These are phyloP conservation scores for Erythrobasidium yunnanense DNA, from an alignment of 768 basidiomycete genomes.

Conservation along the genomic window DNA sequence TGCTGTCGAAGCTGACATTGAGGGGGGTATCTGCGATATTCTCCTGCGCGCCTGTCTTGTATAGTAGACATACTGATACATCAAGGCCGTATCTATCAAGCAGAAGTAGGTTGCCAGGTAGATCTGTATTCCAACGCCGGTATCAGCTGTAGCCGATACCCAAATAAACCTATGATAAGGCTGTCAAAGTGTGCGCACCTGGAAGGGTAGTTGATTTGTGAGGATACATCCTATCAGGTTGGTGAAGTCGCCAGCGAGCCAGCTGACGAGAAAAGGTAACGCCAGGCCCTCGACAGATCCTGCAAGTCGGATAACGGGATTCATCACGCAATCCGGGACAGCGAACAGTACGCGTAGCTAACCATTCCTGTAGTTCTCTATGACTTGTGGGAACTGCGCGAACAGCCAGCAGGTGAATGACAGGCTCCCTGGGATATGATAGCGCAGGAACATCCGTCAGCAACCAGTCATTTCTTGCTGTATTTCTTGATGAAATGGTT, in stretches of 20 bases:
- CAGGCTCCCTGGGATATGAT: conserved; percentile 16
- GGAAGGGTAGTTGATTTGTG: conserved; percentile 87
- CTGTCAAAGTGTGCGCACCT: conserved; percentile 51
- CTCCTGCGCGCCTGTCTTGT: conserved; percentile 1
- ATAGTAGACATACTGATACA: conserved; percentile 65
- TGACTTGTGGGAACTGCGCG: conserved; percentile 32
- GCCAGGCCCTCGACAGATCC: conserved; percentile 67
- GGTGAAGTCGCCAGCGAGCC: conserved; percentile 76
- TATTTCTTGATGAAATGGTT: not conserved
- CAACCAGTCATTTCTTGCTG: not conserved
- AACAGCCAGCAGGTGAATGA: conserved; percentile 19
- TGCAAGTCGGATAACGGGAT: not conserved
- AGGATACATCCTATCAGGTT: conserved; percentile 72
- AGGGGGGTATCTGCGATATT: not conserved
- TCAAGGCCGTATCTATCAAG: conserved; percentile 61
- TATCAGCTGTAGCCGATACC: not conserved
- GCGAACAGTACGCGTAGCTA: conserved; percentile 24
- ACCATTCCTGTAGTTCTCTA: conserved; percentile 35
- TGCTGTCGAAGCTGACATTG: not conserved
- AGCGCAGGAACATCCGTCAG: not conserved
- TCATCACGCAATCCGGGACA: not conserved
- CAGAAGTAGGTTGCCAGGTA: conserved; percentile 88
- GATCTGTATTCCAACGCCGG: conserved; percentile 49
- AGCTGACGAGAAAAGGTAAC: conserved; percentile 82
- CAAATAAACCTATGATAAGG: not conserved